These are phyloP conservation scores for Nitzschia palea DNA, from an alignment of 108 stramenopile species.

Conservation along the genomic window DNA sequence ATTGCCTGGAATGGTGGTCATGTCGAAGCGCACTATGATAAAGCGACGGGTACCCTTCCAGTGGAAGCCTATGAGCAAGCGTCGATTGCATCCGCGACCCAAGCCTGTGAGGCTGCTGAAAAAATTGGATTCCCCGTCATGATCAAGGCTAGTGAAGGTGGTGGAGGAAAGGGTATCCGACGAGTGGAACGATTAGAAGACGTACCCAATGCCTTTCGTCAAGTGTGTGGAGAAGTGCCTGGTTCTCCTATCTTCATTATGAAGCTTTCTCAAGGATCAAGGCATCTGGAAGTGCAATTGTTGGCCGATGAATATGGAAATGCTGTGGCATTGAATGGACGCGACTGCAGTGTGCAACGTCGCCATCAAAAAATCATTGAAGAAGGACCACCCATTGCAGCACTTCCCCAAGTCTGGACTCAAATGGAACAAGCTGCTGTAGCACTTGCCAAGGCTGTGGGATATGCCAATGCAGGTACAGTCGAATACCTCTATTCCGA, in stretches of 20 bases:
- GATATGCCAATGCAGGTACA: slow-evolving; percentile 98
- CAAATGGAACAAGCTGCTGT: slow-evolving; percentile 98
- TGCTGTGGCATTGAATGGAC: slow-evolving; percentile 97
- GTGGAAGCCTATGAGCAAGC: slow-evolving; percentile 86
- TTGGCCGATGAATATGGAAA: slow-evolving; percentile 96
- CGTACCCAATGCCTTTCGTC: slow-evolving; percentile 90
- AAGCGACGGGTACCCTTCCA: slow-evolving; percentile 73
- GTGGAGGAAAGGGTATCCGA: slow-evolving; percentile 99
- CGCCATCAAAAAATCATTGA: slow-evolving; percentile 99
- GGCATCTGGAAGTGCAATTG: slow-evolving; percentile 99
- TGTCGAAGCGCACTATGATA: slow-evolving; percentile 80
- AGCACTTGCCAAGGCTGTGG: slow-evolving; percentile 94
- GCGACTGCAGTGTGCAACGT: slow-evolving; percentile 99
- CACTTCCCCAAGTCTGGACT: slow-evolving; percentile 88
- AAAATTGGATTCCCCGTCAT: slow-evolving; percentile 98
- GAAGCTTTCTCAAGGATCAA: slow-evolving; percentile 83
- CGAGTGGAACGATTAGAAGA: slow-evolving; percentile 66
- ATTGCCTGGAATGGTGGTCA: slow-evolving; percentile 97
- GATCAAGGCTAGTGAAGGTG: slow-evolving; percentile 99
- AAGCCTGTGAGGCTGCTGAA: slow-evolving; percentile 75
- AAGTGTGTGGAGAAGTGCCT: slow-evolving; percentile 98
- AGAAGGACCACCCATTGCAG: slow-evolving; percentile 98
- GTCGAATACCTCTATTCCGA: slow-evolving; percentile 99
- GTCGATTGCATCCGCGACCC: slow-evolving; percentile 73
- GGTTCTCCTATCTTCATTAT: slow-evolving; percentile 99